These are phyloP conservation scores for Angomonas desouzai DNA, from an alignment of 208 protist genomes.

Conservation along the genomic window DNA sequence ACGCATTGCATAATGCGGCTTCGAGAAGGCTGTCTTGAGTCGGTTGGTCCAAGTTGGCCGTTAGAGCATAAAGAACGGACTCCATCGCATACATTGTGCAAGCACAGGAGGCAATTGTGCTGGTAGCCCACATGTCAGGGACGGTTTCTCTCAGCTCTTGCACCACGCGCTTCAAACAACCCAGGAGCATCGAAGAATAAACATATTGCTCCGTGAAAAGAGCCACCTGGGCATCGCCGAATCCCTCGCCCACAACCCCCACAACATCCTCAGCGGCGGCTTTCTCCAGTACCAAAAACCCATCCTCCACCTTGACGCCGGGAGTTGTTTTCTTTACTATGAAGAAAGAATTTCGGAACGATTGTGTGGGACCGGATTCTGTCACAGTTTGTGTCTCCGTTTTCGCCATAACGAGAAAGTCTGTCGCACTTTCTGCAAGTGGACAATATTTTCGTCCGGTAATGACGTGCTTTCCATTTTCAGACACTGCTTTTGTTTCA, in stretches of 20 bases:
- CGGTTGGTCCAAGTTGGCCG: conserved; percentile 73
- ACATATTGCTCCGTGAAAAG: conserved; percentile 84
- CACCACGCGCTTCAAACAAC: conserved; percentile 65
- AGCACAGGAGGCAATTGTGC: conserved; percentile 53
- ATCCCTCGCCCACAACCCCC: conserved; percentile 80
- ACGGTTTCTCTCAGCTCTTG: conserved; percentile 51
- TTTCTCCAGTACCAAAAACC: conserved; percentile 42
- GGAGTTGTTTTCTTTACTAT: conserved; percentile 51
- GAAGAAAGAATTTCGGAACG: conserved; percentile 69
- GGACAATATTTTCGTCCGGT: conserved; percentile 61
- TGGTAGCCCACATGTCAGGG: conserved; percentile 43
- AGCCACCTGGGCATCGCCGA: conserved; percentile 78
- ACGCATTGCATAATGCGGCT: conserved; percentile 54
- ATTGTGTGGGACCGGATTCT: conserved; percentile 49
- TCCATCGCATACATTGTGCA: conserved; percentile 85
- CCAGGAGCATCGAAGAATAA: conserved; percentile 67
- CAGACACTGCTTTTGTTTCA: conserved; percentile 29
- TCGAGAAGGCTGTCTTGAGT: conserved; percentile 82
- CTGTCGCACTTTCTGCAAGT: conserved; percentile 52
- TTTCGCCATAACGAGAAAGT: conserved; percentile 82
- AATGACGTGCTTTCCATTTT: conserved; percentile 40
- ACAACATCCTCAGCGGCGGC: conserved; percentile 55
- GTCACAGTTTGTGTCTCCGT: conserved; percentile 58
- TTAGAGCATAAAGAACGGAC: conserved; percentile 75
- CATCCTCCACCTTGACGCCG: conserved; percentile 28